Base-by-base conservation (phyloP, 2,329 filamentous ascomycete genomes). In the Paradendryphiella salina region DNA sequence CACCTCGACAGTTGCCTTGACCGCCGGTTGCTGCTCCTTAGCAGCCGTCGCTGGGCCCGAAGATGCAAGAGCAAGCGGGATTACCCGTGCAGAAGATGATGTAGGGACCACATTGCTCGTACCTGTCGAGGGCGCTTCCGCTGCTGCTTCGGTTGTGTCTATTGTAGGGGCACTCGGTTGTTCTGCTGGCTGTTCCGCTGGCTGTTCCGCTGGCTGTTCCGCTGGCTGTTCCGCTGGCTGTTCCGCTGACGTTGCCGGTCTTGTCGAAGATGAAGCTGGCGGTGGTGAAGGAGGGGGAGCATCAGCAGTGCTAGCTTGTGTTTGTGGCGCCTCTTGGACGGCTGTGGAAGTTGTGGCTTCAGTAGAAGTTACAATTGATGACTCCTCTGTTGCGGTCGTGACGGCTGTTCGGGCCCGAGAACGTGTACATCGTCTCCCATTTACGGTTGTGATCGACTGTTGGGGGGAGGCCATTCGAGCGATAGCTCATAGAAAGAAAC, bases 391-490 rank as follows among this genome's bases (percentile, higher is more conserved):
- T 35, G 54, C 51, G 17, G 67, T 66, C 32, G 63, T 64, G 52
- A 57, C 59, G 47, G 65, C 59, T 31, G 65, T 69, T 36, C 68
- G 65, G 53, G 64, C 69, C 38, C 67, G 68, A 47, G 71, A 70
- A 54, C 71, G 69, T 57, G 71, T 73, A 62, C 72, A 74, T 63
- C 67, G 65, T 60, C 65, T 65, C 57, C 72, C 72, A 56, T 51
- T 71, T 56, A 74, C 70, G 49, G 70, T 73, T 48, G 70, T 73
- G 43, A 67, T 69, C 38, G 64, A 66, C 36, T 68, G 65, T 64
- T 63, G 62, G 32, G 71, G 72, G 59, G 69, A 64, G 54, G 72
- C 70, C 72, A 74, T 74, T 61, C 66, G 66, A 65, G 59, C 66
- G 52, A 60, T 57, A 54, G 64, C 53, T 67, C 67, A 69, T 66